Percentiles rank a stretch among this genome's conserved stretches.
Conservation (phyloP, 202 grass and related monocot genomes). For the Miscanthus sacchariflorus region DNA sequence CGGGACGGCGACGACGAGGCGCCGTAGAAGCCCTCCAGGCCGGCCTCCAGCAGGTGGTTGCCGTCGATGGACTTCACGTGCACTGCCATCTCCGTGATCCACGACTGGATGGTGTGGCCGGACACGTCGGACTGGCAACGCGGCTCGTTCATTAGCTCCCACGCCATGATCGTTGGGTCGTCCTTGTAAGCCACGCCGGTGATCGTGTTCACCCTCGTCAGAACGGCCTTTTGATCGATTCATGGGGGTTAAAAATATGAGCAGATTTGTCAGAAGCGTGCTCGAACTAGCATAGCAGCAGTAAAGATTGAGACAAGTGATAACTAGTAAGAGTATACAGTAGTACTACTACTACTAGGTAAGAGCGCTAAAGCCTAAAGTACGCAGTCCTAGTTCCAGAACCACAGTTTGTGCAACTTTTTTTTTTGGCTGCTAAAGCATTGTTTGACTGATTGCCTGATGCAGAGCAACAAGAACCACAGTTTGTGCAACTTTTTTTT, state of each 20-base stretch:
- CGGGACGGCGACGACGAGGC: constrained; percentile 37
- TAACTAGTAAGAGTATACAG: too few relatives aligned
- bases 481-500: background rate
- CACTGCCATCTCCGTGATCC: constrained; percentile 94
- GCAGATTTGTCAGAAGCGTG: constrained; percentile 16
- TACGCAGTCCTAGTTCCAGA: background rate
- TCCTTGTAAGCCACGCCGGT: constrained; percentile 87
- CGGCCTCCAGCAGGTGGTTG: constrained; percentile 85
- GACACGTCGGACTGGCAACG: constrained; percentile 81
- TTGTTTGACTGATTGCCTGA: constrained; percentile 42
- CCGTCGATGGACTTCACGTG: constrained; percentile 88
- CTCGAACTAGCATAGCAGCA: background rate
- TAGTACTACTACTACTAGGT: background rate
- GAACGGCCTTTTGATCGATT: constrained; percentile 52
- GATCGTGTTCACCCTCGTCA: constrained; percentile 81
- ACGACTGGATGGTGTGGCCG: constrained; percentile 70
- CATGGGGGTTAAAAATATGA: background rate
- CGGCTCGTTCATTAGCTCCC: constrained; percentile 99
- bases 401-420: too few relatives aligned
- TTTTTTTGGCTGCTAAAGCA: background rate
- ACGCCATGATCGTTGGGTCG: constrained; percentile 93
- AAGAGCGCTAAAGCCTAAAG: too few relatives aligned
- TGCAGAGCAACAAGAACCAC: background rate
- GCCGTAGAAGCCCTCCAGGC: constrained; percentile 94
- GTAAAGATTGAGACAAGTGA: background rate